Percentiles rank a stretch among this genome's conserved stretches.
phyloP scores from a whole-genome alignment of 2,329 filamentous ascomycete genomes.

The Colletotrichum magnum region DNA sequence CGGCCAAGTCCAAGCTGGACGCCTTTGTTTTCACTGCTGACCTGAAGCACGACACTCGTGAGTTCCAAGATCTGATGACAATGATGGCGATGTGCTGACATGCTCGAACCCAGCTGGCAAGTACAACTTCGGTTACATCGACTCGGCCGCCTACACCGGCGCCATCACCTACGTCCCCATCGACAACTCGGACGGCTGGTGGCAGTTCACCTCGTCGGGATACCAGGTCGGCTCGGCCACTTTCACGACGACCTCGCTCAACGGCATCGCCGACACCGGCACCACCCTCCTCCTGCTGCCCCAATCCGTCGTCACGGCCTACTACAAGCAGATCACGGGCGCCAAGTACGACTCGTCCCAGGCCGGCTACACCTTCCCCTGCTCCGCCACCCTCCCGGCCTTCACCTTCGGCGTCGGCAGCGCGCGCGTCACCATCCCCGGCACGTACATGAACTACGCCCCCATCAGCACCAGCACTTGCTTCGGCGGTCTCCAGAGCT shows the following conservation, averaged over 20 bases:
- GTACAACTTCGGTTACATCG: constrained; percentile 63
- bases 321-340: constrained; percentile 45
- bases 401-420: constrained; percentile 59
- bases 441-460: constrained; percentile 59
- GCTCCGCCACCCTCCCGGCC: constrained; percentile 57
- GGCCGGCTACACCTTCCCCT: constrained; percentile 58
- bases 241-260: constrained; percentile 40
- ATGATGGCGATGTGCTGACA: constrained; percentile 49
- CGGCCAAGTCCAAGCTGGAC: constrained; percentile 38
- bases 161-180: constrained; percentile 70
- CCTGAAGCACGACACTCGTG: constrained; percentile 39
- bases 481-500: constrained; percentile 72
- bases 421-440: constrained; percentile 60
- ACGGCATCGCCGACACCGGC: constrained; percentile 46
- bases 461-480: constrained; percentile 60
- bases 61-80: constrained; percentile 56
- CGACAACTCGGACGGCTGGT: constrained; percentile 71
- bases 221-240: constrained; percentile 42
- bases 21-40: constrained; percentile 40
- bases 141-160: constrained; percentile 69
- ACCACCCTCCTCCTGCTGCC: constrained; percentile 48
- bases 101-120: constrained; percentile 50
- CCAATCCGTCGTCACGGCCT: constrained; percentile 42
- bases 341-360: constrained; percentile 43
- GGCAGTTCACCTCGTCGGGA: constrained; percentile 65